Evolutionary conservation across 2,329 filamentous ascomycete genomes (phyloP).

Genomic region (Onygenales sp.): DNA sequence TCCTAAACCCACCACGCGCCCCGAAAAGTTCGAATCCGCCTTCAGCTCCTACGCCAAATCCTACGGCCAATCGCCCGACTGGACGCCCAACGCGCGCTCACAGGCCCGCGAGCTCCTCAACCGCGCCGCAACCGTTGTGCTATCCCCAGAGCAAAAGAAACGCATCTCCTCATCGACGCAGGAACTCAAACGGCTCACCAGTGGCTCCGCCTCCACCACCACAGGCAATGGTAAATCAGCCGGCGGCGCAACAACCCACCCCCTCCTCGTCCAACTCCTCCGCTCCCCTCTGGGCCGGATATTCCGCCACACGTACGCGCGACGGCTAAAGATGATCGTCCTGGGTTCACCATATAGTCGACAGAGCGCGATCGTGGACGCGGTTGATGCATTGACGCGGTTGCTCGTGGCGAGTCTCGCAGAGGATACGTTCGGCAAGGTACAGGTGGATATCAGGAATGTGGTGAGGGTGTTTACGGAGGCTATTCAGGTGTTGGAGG

Average conservation of each 20-base stretch:
- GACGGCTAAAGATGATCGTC: slow-evolving; percentile 56
- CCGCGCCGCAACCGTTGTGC: slow-evolving; percentile 28
- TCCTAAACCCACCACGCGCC: slow-evolving; percentile 25
- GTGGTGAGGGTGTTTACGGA: slow-evolving; percentile 65
- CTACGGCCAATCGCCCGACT: slow-evolving; percentile 34
- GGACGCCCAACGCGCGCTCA: slow-evolving; percentile 32
- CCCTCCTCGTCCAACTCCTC: slow-evolving; percentile 40
- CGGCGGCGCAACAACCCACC: slow-evolving; percentile 23
- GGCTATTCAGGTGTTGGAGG: slow-evolving; percentile 60
- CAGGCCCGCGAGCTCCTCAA: slow-evolving; percentile 29
- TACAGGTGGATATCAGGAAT: slow-evolving; percentile 67
- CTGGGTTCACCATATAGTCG: slow-evolving; percentile 66
- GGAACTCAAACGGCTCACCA: slow-evolving; percentile 29
- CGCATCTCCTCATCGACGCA: slow-evolving; percentile 26
- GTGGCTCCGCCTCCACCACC: slow-evolving; percentile 26
- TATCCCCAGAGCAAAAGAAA: slow-evolving; percentile 32
- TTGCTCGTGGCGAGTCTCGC: slow-evolving; percentile 63
- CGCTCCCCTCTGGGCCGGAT: slow-evolving; percentile 51
- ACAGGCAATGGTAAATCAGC: slow-evolving; percentile 36
- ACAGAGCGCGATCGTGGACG: slow-evolving; percentile 58
- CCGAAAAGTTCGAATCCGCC: slow-evolving; percentile 29
- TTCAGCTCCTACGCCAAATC: slow-evolving; percentile 38
- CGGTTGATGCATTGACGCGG: slow-evolving; percentile 58
- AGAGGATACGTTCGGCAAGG: slow-evolving; percentile 78
- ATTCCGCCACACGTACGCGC: slow-evolving; percentile 61